Conservation (phyloP, 345 rosid genomes). For the Salix udensis region DNA sequence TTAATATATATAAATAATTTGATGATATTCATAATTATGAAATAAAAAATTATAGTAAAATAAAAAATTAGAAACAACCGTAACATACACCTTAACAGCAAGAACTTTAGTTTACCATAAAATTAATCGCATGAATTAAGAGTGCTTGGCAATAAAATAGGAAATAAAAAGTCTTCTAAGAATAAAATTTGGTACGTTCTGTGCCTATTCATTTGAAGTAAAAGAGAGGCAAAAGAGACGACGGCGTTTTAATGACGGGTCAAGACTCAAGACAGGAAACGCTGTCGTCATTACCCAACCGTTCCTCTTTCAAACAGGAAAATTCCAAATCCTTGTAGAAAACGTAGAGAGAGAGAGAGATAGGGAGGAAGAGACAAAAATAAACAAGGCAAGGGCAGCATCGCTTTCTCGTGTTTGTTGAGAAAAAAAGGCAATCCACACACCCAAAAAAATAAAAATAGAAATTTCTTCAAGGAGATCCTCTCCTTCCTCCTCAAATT, state of each 20-base stretch:
- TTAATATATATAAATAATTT: too few relatives aligned
- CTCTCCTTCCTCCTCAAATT: neutral
- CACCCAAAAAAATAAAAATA: neutral
- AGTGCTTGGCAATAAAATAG: neutral
- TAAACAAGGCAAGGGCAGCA: neutral
- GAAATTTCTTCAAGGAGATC: neutral
- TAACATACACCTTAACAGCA: too few relatives aligned
- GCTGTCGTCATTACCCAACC: neutral
- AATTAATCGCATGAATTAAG: too few relatives aligned
- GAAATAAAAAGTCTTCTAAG: neutral
- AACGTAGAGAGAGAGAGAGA: neutral
- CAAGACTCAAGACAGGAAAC: neutral
- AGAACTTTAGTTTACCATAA: too few relatives aligned
- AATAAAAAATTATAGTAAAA: too few relatives aligned
- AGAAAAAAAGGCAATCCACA: slow-evolving; percentile 2
- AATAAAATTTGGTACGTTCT: too few relatives aligned
- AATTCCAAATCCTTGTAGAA: neutral
- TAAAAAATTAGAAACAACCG: too few relatives aligned
- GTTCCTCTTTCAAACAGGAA: neutral
- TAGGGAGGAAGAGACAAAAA: neutral
- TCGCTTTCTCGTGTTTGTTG: slow-evolving; percentile 1
- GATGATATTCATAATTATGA: too few relatives aligned
- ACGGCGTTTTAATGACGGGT: neutral
- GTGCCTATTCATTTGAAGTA: neutral
- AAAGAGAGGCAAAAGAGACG: neutral